Percentiles rank a stretch among this genome's conserved stretches.
These are phyloP conservation scores for Hydnum rufescens DNA, from an alignment of 768 basidiomycete genomes.

Conservation along the genomic window DNA sequence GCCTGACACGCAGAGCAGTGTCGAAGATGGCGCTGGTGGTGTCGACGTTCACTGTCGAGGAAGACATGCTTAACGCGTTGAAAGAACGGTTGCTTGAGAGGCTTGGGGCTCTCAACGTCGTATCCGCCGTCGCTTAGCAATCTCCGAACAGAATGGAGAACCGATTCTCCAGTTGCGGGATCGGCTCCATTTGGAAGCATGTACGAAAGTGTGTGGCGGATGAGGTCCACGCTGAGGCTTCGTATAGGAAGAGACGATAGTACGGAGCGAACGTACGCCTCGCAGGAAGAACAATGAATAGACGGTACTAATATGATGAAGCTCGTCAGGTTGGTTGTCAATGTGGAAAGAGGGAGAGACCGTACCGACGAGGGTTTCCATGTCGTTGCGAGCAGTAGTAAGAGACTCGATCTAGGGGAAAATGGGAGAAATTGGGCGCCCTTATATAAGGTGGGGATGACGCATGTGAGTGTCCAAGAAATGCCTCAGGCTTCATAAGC, in stretches of 20 bases:
- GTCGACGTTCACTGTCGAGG: background rate
- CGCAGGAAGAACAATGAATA: background rate
- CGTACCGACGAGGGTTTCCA: background rate
- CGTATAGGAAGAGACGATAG: conserved; percentile 6
- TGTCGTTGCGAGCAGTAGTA: too few relatives aligned
- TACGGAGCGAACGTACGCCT: background rate
- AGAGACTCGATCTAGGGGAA: too few relatives aligned
- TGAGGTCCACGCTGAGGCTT: background rate
- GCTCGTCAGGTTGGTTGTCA: background rate
- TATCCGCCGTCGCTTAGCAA: conserved; percentile 2
- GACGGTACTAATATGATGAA: conserved; percentile 2
- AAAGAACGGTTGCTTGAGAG: background rate
- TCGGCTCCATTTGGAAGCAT: background rate
- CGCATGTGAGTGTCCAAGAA: too few relatives aligned
- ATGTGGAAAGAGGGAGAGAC: background rate
- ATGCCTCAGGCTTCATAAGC: too few relatives aligned
- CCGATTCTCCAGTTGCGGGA: background rate
- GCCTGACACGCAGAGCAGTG: conserved; percentile 3
- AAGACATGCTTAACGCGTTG: background rate
- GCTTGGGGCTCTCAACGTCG: background rate
- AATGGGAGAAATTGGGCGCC: too few relatives aligned
- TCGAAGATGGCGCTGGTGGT: background rate
- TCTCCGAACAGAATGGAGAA: background rate
- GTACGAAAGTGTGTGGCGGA: conserved; percentile 1
- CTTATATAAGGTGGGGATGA: too few relatives aligned